These are phyloP conservation scores for Borealophlyctis nickersoniae DNA, from an alignment of 192 early-diverging fungal species.

Conservation along the genomic window DNA sequence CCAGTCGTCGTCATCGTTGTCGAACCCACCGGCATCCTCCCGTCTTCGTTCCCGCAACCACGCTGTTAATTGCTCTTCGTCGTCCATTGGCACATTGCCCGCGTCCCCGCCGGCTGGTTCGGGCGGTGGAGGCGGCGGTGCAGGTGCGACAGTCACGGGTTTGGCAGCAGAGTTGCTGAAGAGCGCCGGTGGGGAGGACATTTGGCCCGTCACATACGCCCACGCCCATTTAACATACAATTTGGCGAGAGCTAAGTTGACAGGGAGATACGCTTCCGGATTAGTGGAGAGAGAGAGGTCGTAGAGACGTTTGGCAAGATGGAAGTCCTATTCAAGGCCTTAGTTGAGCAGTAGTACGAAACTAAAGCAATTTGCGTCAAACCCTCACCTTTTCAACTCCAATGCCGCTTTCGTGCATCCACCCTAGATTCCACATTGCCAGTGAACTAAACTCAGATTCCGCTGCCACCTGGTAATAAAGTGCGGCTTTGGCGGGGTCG, in stretches of 20 bases:
- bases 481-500: slow-evolving; percentile 70
- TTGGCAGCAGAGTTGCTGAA: neutral
- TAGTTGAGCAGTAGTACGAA: neutral
- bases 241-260: slow-evolving; percentile 69
- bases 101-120: neutral
- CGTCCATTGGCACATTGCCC: neutral
- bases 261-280: slow-evolving; percentile 75
- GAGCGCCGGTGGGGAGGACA: neutral
- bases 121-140: neutral
- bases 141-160: neutral
- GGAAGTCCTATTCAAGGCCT: slow-evolving; percentile 72
- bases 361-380: neutral
- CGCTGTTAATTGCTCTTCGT: neutral
- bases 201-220: neutral
- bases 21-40: slow-evolving; percentile 41
- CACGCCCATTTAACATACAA: slow-evolving; percentile 49
- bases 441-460: slow-evolving; percentile 68
- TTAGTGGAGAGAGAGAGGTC: slow-evolving; percentile 78
- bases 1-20: slow-evolving; percentile 37
- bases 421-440: slow-evolving; percentile 96
- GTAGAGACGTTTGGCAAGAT: slow-evolving; percentile 91
- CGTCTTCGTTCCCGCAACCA: neutral
- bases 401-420: slow-evolving; percentile 93
- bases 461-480: slow-evolving; percentile 82
- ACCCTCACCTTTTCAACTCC: slow-evolving; percentile 69